Percentiles rank a stretch among this genome's conserved stretches.
Conservation (phyloP, 1,284 basidiomycete species). For the Inonotus obliquus region DNA sequence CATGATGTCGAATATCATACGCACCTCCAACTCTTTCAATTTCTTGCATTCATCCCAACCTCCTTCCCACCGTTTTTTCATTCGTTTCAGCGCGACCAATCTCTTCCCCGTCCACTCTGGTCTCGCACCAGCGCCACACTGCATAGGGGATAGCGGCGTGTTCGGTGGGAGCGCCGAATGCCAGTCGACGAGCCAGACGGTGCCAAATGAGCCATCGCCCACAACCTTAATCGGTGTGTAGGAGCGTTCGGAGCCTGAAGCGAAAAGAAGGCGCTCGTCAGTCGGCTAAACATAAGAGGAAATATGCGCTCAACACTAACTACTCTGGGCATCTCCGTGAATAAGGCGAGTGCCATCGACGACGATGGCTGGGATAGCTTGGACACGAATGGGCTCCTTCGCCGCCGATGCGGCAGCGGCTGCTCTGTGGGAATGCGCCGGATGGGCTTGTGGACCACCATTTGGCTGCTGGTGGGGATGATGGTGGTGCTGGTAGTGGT, state of each 20-base stretch:
- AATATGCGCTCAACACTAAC: conserved; percentile 40
- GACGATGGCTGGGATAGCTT: conserved; percentile 68
- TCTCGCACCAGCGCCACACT: conserved; percentile 81
- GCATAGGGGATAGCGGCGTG: conserved; percentile 86
- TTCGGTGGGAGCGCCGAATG: conserved; percentile 90
- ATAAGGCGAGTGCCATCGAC: conserved; percentile 60
- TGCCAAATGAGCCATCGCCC: conserved; percentile 96
- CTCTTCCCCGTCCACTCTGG: conserved; percentile 94
- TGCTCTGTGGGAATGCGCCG: conserved; percentile 34
- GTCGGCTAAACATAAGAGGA: conserved; percentile 12
- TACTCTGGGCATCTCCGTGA: conserved; percentile 65
- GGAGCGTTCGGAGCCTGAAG: conserved; percentile 41
- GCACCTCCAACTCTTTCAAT: conserved; percentile 93
- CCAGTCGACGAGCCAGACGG: conserved; percentile 99
- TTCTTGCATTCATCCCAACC: conserved; percentile 97
- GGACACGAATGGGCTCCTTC: conserved; percentile 58
- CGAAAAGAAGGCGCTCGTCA: conserved; percentile 16
- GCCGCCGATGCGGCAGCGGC: conserved; percentile 27
- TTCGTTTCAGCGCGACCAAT: conserved; percentile 95
- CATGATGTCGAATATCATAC: conserved; percentile 27
- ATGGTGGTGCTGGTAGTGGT: conserved; percentile 1
- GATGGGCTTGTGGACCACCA: conserved; percentile 34
- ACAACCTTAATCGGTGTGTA: conserved; percentile 77
- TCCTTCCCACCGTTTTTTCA: conserved; percentile 96
- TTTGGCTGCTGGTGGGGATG: conserved; percentile 8